phyloP scores from a whole-genome alignment of 2,329 filamentous ascomycete genomes.

The Penicillium glabrum region DNA sequence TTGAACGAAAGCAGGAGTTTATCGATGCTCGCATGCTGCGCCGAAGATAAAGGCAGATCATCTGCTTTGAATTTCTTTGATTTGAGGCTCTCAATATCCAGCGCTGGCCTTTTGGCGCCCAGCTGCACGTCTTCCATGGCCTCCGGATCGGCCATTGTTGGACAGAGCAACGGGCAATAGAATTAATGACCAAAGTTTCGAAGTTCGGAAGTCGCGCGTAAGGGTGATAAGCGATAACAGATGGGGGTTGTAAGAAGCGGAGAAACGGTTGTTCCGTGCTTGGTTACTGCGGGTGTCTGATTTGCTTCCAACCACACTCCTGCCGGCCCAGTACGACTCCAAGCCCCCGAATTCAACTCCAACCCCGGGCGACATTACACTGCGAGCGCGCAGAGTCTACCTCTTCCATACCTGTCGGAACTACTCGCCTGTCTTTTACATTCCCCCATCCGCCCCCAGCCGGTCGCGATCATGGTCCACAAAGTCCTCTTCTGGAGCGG shows the following conservation, averaged over 20 bases:
- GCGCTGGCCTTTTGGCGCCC: conserved; percentile 28
- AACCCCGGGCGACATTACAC: conserved; percentile 13
- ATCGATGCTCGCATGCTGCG: conserved; percentile 61
- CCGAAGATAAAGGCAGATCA: conserved; percentile 60
- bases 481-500: conserved; percentile 60
- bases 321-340: conserved; percentile 27
- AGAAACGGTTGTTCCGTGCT: conserved; percentile 23
- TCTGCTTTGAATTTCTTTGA: conserved; percentile 57
- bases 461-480: conserved; percentile 45
- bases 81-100: conserved; percentile 36
- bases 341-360: conserved; percentile 18
- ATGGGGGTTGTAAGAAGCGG: conserved; percentile 2
- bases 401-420: conserved; percentile 4
- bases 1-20: conserved; percentile 63
- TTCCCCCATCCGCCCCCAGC: conserved; percentile 19
- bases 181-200: not conserved
- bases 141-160: conserved; percentile 34
- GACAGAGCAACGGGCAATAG: conserved; percentile 1
- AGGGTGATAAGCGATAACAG: conserved; percentile 6
- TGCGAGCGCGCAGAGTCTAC: conserved; percentile 6
- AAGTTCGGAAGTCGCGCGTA: conserved; percentile 16
- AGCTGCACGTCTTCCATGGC: conserved; percentile 30
- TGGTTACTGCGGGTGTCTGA: conserved; percentile 37
- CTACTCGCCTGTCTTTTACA: conserved; percentile 2
- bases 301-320: conserved; percentile 32